Conservation (phyloP, 1,284 basidiomycete genomes). For the Trametes sp. region DNA sequence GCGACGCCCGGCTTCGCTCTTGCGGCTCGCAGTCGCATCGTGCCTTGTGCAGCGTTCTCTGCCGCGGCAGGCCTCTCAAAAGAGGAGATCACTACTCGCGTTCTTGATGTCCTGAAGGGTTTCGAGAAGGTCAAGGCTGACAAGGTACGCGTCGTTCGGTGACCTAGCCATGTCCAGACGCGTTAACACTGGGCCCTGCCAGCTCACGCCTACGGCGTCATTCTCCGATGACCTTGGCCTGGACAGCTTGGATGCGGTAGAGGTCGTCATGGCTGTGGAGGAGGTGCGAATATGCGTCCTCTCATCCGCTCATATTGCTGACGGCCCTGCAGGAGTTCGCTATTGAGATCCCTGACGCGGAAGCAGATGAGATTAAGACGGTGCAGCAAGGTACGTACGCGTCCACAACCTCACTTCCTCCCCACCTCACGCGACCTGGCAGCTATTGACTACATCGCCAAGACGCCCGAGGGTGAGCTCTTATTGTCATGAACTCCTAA, state of each 20-base stretch:
- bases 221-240: conserved; percentile 93
- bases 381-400: conserved; percentile 84
- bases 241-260: conserved; percentile 97
- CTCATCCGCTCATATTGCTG: neutral
- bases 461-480: conserved; percentile 86
- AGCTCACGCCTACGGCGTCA: conserved; percentile 81
- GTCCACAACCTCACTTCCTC: conserved; percentile 7
- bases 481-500: neutral
- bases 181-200: conserved; percentile 4
- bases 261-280: conserved; percentile 99
- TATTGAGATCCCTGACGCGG: conserved; percentile 96
- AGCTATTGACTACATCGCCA: conserved; percentile 98
- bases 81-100: conserved; percentile 82
- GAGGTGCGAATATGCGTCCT: conserved; percentile 66
- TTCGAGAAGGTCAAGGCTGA: conserved; percentile 93
- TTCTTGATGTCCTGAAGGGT: conserved; percentile 89
- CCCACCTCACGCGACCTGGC: conserved; percentile 15
- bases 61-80: conserved; percentile 77
- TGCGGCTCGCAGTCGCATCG: conserved; percentile 41
- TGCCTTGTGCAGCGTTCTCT: conserved; percentile 72
- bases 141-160: conserved; percentile 65
- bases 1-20: conserved; percentile 36
- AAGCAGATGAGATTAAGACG: conserved; percentile 97
- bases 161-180: conserved; percentile 10
- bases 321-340: conserved; percentile 70